Conservation (phyloP, 2,329 filamentous ascomycete genomes). For the Botrytis porri region DNA sequence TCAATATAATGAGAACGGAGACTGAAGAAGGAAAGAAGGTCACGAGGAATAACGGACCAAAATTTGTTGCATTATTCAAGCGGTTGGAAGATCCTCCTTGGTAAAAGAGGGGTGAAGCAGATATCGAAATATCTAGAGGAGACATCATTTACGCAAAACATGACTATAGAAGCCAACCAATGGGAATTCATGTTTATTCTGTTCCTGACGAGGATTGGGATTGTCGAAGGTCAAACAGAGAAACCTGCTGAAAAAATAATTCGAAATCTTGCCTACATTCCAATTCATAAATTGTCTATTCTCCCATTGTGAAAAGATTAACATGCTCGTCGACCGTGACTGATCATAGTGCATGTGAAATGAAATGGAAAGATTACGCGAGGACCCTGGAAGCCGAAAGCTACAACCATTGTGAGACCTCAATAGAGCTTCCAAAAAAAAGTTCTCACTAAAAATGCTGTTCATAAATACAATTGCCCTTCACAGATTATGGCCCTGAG, state of each 20-base stretch:
- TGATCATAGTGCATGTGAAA: conserved; percentile 12
- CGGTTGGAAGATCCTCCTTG: conserved; percentile 61
- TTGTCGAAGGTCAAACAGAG: not conserved
- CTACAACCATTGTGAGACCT: conserved; percentile 19
- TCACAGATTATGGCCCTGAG: conserved; percentile 61
- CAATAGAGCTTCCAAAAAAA: conserved; percentile 21
- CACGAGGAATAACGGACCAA: conserved; percentile 80
- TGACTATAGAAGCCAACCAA: not conserved
- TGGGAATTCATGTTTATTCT: not conserved
- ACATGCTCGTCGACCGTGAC: not conserved
- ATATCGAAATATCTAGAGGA: not conserved
- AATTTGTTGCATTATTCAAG: conserved; percentile 86
- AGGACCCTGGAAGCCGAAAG: conserved; percentile 20
- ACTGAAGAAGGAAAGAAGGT: conserved; percentile 99
- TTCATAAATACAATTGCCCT: conserved; percentile 30
- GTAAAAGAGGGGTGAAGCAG: conserved; percentile 32
- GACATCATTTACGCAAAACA: not conserved
- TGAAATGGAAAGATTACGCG: conserved; percentile 25
- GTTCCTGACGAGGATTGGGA: not conserved
- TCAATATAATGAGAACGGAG: conserved; percentile 71
- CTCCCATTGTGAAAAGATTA: not conserved
- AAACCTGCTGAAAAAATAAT: not conserved
- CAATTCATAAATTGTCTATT: not conserved
- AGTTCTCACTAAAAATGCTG: conserved; percentile 35
- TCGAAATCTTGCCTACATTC: not conserved